Percentiles rank a stretch among this genome's conserved stretches.
Evolutionary conservation across 2,329 filamentous ascomycete species (phyloP).

Genomic region (Emmonsiellopsis sp.): DNA sequence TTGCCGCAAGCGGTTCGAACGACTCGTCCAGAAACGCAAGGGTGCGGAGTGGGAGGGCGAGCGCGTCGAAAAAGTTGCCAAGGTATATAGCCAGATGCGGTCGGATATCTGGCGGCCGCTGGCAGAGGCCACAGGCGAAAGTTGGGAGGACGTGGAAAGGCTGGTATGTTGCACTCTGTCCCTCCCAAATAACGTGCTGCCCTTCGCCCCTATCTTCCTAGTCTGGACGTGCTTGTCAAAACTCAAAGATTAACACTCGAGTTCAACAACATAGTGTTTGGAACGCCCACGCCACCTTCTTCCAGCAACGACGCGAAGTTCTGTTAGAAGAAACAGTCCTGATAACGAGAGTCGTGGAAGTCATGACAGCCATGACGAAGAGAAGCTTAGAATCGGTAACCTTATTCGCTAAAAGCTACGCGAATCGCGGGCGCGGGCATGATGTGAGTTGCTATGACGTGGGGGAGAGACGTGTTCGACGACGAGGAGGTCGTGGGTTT

Average conservation of each 20-base stretch:
- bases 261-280: conserved; percentile 12
- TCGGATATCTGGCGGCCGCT: conserved; percentile 74
- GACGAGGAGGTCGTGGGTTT: not conserved
- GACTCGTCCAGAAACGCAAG: conserved; percentile 63
- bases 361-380: conserved; percentile 14
- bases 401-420: conserved; percentile 6
- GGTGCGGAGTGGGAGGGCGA: conserved; percentile 70
- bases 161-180: conserved; percentile 47
- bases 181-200: not conserved
- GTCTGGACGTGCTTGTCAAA: not conserved
- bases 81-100: conserved; percentile 69
- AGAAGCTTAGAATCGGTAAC: conserved; percentile 11
- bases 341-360: conserved; percentile 6
- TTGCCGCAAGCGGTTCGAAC: conserved; percentile 80
- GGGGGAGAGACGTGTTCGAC: not conserved
- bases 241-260: not conserved
- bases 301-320: conserved; percentile 6
- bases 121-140: conserved; percentile 50
- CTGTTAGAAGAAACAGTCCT: conserved; percentile 6
- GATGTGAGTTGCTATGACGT: not conserved
- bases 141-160: conserved; percentile 63
- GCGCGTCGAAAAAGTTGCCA: conserved; percentile 64
- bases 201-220: not conserved
- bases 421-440: not conserved
- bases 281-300: conserved; percentile 13